Evolutionary conservation across 75 land plant species (phyloP), one percentile per base, ranked within the genome.

Genomic region (Cunninghamia lanceolata): DNA sequence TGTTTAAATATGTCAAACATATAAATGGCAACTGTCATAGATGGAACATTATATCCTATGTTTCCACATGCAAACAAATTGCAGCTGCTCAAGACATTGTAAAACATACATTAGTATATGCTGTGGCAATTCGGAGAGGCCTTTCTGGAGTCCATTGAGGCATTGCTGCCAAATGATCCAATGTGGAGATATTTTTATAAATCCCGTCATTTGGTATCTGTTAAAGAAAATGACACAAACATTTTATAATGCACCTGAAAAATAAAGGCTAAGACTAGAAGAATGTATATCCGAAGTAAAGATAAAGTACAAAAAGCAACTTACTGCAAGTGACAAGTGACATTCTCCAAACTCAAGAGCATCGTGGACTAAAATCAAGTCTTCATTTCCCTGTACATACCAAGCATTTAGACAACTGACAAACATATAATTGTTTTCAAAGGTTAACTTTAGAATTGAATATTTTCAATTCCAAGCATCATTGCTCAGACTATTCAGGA

Each of bases 121-220:
- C 96, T 82, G 98, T 98, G 40, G 93, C 99, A 73, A 98, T 91
- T 45, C 97, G 92, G 63, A 98, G 86, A 87, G 99, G 99, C 80
- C 92, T 95, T 35, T 94, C 91, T 66, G 82, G 59, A 21, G 96
- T 93, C 97, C 98, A 98, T 82, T 93, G 93, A 35, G 98, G 93
- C 99, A 98, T 98, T 73, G 93, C 83, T 54, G 93, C 93, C 68
- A 98, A 87, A 39, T 95, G 93, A 73, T 84, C 81, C 71, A 98
- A 39, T 0, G 99, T 91, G 50, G 93, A 93, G 14, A 98, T 87
- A 83, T 96, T 93, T 86, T 92, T 95, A 90, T 96, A 96, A 35
- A 96, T 93, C 32, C 97, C 99, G 91, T 96, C 91, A 68, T 86
- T 94, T 34, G 97, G 99, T 79, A 98, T 92, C 99, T 96, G 93